A percentile compares a stretch with the other conserved stretches of the same genome.
phyloP scores from a whole-genome alignment of 352 stramenopile species.

The Phytophthora idaei region DNA sequence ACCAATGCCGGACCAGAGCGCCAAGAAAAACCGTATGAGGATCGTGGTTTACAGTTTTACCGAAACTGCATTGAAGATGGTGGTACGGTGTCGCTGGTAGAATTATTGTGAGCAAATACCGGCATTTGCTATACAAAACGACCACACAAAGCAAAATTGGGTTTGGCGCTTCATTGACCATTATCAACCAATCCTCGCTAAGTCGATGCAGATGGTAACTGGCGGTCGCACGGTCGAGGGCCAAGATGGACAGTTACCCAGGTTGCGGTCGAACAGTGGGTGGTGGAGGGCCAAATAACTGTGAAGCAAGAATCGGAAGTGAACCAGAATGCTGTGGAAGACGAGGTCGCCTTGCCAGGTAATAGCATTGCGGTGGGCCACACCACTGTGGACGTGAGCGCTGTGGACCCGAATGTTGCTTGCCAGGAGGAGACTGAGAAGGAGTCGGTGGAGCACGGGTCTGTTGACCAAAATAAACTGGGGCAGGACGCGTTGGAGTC shows the following conservation, averaged over 20 bases:
- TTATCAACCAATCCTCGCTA: neutral
- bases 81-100: neutral
- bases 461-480: too few species aligned
- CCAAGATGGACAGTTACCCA: neutral
- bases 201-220: neutral
- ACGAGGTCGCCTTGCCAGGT: neutral
- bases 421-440: neutral
- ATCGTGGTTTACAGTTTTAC: too few species aligned
- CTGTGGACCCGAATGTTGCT: neutral
- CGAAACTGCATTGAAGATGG: neutral
- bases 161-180: too few species aligned
- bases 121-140: neutral
- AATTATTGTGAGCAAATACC: neutral
- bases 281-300: too few species aligned
- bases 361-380: neutral
- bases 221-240: neutral
- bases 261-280: neutral
- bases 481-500: too few species aligned
- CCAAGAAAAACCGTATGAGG: too few species aligned
- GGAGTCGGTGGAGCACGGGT: neutral
- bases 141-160: too few species aligned
- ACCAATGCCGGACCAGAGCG: neutral
- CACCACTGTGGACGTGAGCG: too few species aligned
- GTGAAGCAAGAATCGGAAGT: too few species aligned
- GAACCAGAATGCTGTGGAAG: too few species aligned